A percentile compares a stretch with the other conserved stretches of the same genome.
These are phyloP conservation scores for Brassica juncea DNA, from an alignment of 345 rosid species.

Conservation along the genomic window DNA sequence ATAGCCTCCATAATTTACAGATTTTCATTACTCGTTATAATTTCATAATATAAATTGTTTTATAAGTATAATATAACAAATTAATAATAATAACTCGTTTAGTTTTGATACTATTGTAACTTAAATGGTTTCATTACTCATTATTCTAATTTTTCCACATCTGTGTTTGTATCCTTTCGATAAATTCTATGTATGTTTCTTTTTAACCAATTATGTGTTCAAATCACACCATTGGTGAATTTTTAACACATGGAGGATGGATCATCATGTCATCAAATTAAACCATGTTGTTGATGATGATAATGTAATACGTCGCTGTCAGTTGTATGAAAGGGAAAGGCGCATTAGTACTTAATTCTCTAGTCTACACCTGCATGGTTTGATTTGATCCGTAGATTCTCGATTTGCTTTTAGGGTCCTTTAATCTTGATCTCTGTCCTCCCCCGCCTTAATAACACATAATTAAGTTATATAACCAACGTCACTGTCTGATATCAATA, in stretches of 20 bases:
- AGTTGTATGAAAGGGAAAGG: conserved; percentile 24
- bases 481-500: not conserved
- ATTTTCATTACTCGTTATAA: too few species aligned
- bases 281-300: not conserved
- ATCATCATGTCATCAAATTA: not conserved
- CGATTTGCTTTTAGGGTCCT: not conserved
- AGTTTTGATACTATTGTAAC: too few species aligned
- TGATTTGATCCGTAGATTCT: conserved; percentile 22
- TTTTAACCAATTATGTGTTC: not conserved
- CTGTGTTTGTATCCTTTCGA: too few species aligned
- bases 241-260: not conserved
- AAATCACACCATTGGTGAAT: not conserved
- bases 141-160: too few species aligned
- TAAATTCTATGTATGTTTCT: not conserved
- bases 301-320: conserved; percentile 23
- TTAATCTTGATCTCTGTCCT: not conserved
- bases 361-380: conserved; percentile 30
- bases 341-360: not conserved
- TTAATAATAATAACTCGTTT: too few species aligned
- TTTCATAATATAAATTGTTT: too few species aligned
- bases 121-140: too few species aligned
- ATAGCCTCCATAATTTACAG: not conserved
- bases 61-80: too few species aligned
- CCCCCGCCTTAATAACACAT: not conserved
- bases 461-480: not conserved